Conservation (phyloP, 2,329 filamentous ascomycete species). For the Pleurostoma richardsiae region DNA sequence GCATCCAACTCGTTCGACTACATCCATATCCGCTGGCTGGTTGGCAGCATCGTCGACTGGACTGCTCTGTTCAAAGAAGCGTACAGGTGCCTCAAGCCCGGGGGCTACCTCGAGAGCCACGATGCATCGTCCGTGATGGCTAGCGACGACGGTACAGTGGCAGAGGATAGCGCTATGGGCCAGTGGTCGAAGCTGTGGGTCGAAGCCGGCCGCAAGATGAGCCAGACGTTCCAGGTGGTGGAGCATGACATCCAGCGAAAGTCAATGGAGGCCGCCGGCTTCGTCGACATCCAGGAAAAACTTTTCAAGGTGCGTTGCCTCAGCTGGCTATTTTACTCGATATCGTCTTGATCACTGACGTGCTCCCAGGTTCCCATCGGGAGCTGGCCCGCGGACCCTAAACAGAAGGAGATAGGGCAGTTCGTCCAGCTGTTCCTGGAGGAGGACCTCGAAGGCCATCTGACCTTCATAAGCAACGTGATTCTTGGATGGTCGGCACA, state of each 20-base stretch:
- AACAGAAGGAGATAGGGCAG: slow-evolving; percentile 16
- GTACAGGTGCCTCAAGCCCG: slow-evolving; percentile 43
- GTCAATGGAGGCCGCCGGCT: slow-evolving; percentile 3
- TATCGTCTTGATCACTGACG: not conserved
- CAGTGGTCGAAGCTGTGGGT: slow-evolving; percentile 5
- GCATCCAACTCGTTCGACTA: slow-evolving; percentile 44
- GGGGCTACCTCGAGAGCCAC: slow-evolving; percentile 22
- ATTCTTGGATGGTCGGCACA: no score
- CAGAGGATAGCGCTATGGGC: not conserved
- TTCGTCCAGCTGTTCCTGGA: no score
- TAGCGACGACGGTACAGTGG: slow-evolving; percentile 4
- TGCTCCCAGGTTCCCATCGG: slow-evolving; percentile 18
- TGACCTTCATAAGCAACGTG: no score
- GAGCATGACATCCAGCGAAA: not conserved
- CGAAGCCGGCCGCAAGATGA: slow-evolving; percentile 1
- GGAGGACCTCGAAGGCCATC: no score
- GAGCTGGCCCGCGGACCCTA: slow-evolving; percentile 24
- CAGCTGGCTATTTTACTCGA: not conserved
- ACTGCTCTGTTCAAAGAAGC: slow-evolving; percentile 40
- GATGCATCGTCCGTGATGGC: not conserved
- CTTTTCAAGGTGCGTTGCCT: not conserved
- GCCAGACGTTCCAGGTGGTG: not conserved
- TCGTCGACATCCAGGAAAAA: slow-evolving; percentile 2
- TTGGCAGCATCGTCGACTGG: slow-evolving; percentile 46
- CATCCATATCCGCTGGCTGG: slow-evolving; percentile 47